Conservation (phyloP, 2,329 filamentous ascomycete genomes). For the Botrytis medusae region DNA sequence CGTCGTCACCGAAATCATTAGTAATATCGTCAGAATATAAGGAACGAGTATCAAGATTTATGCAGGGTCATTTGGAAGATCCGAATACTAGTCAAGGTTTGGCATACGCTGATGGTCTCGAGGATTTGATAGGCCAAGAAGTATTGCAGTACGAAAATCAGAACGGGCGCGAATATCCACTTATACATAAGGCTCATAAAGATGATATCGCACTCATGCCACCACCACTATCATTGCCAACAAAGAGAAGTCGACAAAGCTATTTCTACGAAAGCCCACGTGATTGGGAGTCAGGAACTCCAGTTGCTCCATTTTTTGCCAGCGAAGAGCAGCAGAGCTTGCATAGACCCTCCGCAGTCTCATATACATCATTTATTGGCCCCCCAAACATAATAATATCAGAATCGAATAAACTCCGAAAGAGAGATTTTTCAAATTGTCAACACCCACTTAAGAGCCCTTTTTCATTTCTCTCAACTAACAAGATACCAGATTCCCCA, state of each 20-base stretch:
- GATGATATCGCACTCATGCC: slow-evolving; percentile 11
- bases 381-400: background rate
- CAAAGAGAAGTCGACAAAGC: slow-evolving; percentile 6
- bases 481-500: slow-evolving; percentile 15
- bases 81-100: background rate
- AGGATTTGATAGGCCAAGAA: slow-evolving; percentile 23
- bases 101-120: background rate
- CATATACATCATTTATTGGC: slow-evolving; percentile 1
- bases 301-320: background rate
- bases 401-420: background rate
- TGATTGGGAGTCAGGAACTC: background rate
- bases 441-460: slow-evolving; percentile 30
- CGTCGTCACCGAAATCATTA: background rate
- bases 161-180: background rate
- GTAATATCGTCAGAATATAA: slow-evolving; percentile 12
- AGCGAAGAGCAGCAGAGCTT: background rate
- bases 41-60: slow-evolving; percentile 10
- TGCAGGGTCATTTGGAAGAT: slow-evolving; percentile 5
- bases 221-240: slow-evolving; percentile 7
- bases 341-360: background rate
- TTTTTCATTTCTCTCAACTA: slow-evolving; percentile 25
- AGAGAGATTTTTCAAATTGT: slow-evolving; percentile 23
- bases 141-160: slow-evolving; percentile 9
- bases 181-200: background rate
- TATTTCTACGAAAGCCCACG: slow-evolving; percentile 12